A percentile compares a stretch with the other conserved stretches of the same genome.
These are phyloP conservation scores for Neophaeococcomyces aloes DNA, from an alignment of 2,329 filamentous ascomycete species.

Conservation along the genomic window DNA sequence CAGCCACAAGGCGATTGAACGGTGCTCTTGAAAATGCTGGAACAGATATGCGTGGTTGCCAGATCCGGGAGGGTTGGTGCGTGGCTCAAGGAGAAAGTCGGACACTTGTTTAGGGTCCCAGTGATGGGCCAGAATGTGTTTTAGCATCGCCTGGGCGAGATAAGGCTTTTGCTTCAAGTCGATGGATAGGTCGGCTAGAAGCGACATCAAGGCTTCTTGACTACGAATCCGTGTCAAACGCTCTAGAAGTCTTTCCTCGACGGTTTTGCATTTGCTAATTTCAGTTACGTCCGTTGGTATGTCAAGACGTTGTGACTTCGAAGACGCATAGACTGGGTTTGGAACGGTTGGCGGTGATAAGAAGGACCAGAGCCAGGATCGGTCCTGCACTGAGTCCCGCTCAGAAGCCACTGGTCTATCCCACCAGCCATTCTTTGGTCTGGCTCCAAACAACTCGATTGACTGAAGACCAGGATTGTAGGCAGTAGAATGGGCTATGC, in stretches of 20 bases:
- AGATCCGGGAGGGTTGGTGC: constrained; percentile 16
- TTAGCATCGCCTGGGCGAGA: constrained; percentile 9
- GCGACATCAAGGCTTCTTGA: neutral
- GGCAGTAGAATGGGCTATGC: constrained; percentile 30
- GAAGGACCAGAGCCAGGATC: constrained; percentile 12
- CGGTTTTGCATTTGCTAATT: neutral
- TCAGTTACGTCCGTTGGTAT: neutral
- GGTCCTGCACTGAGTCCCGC: neutral
- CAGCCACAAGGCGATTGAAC: constrained; percentile 6
- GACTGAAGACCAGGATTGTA: constrained; percentile 28
- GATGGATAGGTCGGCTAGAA: constrained; percentile 9
- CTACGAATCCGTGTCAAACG: neutral
- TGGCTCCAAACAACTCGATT: constrained; percentile 30
- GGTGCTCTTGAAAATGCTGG: neutral
- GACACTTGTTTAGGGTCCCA: constrained; percentile 11
- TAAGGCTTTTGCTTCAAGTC: constrained; percentile 5
- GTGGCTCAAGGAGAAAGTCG: constrained; percentile 16
- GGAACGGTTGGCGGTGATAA: constrained; percentile 2
- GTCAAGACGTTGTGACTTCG: neutral
- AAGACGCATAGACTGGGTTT: neutral
- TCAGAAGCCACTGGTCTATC: constrained; percentile 6
- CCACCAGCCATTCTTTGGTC: constrained; percentile 18
- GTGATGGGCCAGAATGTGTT: constrained; percentile 9
- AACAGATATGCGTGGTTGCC: constrained; percentile 8
- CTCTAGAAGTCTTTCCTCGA: neutral